These are phyloP conservation scores for Antitrichia curtipendula DNA, from an alignment of 225 moss, liverwort and hornwort species.

Conservation along the genomic window DNA sequence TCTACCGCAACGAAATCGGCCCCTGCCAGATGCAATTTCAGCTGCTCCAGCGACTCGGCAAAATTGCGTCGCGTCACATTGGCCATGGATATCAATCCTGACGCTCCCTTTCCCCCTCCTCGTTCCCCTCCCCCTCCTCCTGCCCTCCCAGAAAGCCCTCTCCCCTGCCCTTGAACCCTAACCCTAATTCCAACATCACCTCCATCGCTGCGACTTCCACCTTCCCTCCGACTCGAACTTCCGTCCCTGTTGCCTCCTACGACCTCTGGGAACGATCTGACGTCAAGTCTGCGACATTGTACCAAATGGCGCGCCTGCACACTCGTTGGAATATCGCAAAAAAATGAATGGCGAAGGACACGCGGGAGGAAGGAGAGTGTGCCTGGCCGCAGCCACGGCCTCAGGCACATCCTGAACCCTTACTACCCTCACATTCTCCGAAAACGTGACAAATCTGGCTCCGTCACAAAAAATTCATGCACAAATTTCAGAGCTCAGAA, in stretches of 20 bases:
- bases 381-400: conserved; percentile 33
- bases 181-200: neutral
- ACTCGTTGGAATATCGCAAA: neutral
- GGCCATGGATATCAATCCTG: conserved; percentile 49
- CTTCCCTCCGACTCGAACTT: neutral
- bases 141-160: conserved; percentile 3
- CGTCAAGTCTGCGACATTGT: neutral
- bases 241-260: neutral
- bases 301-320: neutral
- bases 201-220: neutral
- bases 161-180: neutral
- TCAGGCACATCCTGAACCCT: conserved; percentile 18
- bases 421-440: conserved; percentile 10
- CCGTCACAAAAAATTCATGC: neutral
- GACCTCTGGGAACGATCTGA: neutral
- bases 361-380: neutral
- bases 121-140: neutral
- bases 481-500: neutral
- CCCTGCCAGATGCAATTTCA: conserved; percentile 32
- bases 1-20: conserved; percentile 82
- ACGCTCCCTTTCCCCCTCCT: neutral
- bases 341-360: neutral
- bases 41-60: conserved; percentile 49
- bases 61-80: conserved; percentile 72
- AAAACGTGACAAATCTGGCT: neutral